Evolutionary conservation across 2,329 filamentous ascomycete genomes (phyloP).

Genomic region (Sporothrix humicola): DNA sequence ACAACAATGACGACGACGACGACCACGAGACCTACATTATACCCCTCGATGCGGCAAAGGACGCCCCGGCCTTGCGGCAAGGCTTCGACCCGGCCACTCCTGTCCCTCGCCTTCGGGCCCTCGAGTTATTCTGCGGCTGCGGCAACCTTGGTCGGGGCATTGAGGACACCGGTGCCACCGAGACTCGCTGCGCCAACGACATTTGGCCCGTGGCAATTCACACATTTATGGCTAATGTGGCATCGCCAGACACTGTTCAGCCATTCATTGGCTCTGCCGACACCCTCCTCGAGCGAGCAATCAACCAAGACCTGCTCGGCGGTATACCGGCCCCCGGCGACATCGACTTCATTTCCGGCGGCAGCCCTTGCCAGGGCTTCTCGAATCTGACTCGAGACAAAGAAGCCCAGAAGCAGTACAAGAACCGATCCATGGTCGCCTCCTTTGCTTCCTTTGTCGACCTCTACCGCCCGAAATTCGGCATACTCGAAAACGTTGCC

Average conservation of each 20-base stretch:
- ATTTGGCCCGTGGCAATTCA: constrained; percentile 67
- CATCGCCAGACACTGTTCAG: constrained; percentile 48
- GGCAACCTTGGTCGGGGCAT: constrained; percentile 79
- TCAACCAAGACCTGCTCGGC: constrained; percentile 45
- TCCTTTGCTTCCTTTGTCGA: constrained; percentile 78
- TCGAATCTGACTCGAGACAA: constrained; percentile 66
- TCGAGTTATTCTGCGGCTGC: constrained; percentile 79
- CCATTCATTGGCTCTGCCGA: constrained; percentile 76
- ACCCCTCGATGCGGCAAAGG: neutral
- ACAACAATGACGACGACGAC: neutral
- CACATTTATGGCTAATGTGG: constrained; percentile 72
- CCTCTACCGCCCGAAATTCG: constrained; percentile 75
- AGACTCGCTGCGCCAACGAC: constrained; percentile 73
- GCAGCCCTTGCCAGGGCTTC: constrained; percentile 80
- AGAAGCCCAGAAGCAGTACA: constrained; percentile 60
- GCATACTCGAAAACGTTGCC: constrained; percentile 77
- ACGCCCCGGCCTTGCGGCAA: constrained; percentile 51
- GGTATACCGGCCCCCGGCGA: constrained; percentile 64
- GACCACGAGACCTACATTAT: neutral
- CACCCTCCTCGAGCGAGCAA: constrained; percentile 62
- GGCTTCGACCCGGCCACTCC: constrained; percentile 57
- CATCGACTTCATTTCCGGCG: constrained; percentile 72
- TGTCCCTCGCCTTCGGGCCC: constrained; percentile 56
- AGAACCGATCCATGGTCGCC: constrained; percentile 78
- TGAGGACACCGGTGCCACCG: constrained; percentile 70